A percentile compares a stretch with the other conserved stretches of the same genome.
These are phyloP conservation scores for Emydomyces testavorans DNA, from an alignment of 2,329 filamentous ascomycete genomes.

Conservation along the genomic window DNA sequence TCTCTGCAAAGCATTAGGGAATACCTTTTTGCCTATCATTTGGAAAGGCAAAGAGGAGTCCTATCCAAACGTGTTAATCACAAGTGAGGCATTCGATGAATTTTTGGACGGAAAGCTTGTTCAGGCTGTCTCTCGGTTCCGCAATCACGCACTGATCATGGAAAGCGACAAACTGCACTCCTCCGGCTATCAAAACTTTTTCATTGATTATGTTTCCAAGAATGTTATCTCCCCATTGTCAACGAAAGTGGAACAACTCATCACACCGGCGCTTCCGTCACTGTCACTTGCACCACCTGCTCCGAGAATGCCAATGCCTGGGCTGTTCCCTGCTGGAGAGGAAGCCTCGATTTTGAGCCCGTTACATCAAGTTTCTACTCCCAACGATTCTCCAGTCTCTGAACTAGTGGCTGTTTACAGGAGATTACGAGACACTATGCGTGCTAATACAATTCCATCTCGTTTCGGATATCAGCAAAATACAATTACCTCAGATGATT, in stretches of 20 bases:
- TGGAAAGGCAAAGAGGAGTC: conserved; percentile 88
- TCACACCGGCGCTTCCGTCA: conserved; percentile 22
- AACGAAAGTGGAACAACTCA: conserved; percentile 29
- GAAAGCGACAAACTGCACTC: conserved; percentile 27
- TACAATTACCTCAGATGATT: conserved; percentile 35
- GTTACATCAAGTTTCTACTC: conserved; percentile 21
- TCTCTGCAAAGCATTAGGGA: conserved; percentile 90
- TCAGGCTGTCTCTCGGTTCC: conserved; percentile 36
- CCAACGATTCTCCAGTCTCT: conserved; percentile 27
- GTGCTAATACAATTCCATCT: conserved; percentile 40
- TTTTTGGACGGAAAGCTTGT: conserved; percentile 55
- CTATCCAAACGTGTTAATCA: conserved; percentile 60
- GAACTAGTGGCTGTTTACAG: conserved; percentile 47
- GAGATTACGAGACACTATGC: conserved; percentile 45
- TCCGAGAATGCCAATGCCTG: conserved; percentile 28
- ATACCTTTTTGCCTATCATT: conserved; percentile 84
- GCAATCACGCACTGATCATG: conserved; percentile 37
- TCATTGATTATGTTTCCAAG: conserved; percentile 42
- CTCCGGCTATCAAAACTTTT: conserved; percentile 37
- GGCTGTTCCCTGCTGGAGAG: conserved; percentile 30
- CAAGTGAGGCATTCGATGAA: conserved; percentile 50
- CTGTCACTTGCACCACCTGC: conserved; percentile 23
- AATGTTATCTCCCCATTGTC: conserved; percentile 42
- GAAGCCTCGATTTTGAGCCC: conserved; percentile 24
- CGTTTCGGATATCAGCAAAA: conserved; percentile 36